These are phyloP conservation scores for Sutorius eximius DNA, from an alignment of 1,284 basidiomycete species.

Conservation along the genomic window DNA sequence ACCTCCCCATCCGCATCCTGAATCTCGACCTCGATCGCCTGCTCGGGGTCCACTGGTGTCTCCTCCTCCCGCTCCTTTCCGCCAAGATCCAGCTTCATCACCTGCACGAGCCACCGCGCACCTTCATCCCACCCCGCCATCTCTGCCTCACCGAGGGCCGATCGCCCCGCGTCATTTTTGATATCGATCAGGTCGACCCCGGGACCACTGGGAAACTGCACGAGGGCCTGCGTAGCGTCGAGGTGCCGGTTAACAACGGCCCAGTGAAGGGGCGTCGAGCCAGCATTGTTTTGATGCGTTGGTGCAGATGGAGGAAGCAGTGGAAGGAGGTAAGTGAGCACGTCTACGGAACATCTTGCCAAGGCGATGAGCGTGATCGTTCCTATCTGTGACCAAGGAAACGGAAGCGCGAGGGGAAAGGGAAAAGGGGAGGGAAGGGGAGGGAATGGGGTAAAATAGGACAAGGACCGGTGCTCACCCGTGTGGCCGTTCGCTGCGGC, in stretches of 20 bases:
- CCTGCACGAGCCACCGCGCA: slow-evolving; percentile 71
- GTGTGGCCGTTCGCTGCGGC: slow-evolving; percentile 80
- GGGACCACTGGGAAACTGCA: slow-evolving; percentile 54
- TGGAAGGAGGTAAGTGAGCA: slow-evolving; percentile 70
- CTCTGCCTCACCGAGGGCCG: slow-evolving; percentile 77
- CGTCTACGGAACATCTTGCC: slow-evolving; percentile 56
- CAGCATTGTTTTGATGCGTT: slow-evolving; percentile 36
- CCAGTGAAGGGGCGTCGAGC: slow-evolving; percentile 87
- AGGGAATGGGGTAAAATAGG: background rate
- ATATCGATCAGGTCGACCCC: slow-evolving; percentile 70
- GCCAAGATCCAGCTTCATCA: slow-evolving; percentile 62
- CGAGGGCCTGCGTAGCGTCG: slow-evolving; percentile 61
- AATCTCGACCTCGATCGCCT: slow-evolving; percentile 50
- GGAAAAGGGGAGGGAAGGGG: background rate
- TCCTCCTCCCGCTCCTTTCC: slow-evolving; percentile 36
- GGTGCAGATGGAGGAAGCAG: slow-evolving; percentile 49
- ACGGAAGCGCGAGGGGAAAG: background rate
- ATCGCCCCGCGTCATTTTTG: slow-evolving; percentile 67
- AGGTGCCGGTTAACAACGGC: slow-evolving; percentile 83
- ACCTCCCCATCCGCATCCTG: slow-evolving; percentile 65
- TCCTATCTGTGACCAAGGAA: background rate
- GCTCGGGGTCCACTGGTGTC: slow-evolving; percentile 19
- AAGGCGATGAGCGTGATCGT: slow-evolving; percentile 32
- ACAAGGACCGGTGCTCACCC: slow-evolving; percentile 50
- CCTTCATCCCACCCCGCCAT: slow-evolving; percentile 76